Base-by-base conservation (phyloP, 805 yeast species). In the Cyberlindnera samutprakarnensis region DNA sequence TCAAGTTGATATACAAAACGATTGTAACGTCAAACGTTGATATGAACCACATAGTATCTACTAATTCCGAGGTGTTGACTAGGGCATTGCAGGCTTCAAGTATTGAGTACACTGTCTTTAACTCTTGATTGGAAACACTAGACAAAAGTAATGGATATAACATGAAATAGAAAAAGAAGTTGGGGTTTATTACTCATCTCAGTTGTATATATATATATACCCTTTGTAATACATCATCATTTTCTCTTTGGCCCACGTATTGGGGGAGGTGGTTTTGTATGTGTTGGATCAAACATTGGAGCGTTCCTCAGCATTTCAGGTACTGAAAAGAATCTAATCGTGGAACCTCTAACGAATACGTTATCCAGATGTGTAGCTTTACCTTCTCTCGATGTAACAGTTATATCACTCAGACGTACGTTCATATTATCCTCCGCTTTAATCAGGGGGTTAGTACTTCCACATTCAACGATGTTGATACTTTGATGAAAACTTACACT, bases 221-320 rank as follows among this genome's bases (percentile, higher is more conserved):
- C n/a, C n/a, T n/a, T n/a, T n/a, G n/a, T n/a, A n/a, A n/a, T 14
- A 6, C 4, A 4, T 11, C 13, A 19, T 32, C 24, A 55, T 41
- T 53, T 54, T 46, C 63, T 62, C 37, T 53, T 61, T 29, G 78
- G 77, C 7, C 79, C 81, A 46, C 84, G 66, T 22, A 78, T 69
- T 7, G 87, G 87, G 14, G 86, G 85, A 30, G 75, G 72, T 4
- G 85, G 86, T 52, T 71, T 78, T 16, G 70, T 71, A 31, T 63
- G 53, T 56, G 70, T 58, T 51, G 64, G 60, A 43, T 75, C 77
- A 47, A 90, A 80, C 77, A 88, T 72, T 11, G 97, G 97, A 1
- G 97, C 96, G 53, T 86, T 75, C 46, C 69, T 71, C 32, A 90
- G 67, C 58, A 88, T 77, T 31, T 90, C 97, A 1, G 98, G 98